Evolutionary conservation across 2,329 filamentous ascomycete genomes (phyloP), one percentile per base, ranked within the genome.

Genomic region (Lachnellula occidentalis): DNA sequence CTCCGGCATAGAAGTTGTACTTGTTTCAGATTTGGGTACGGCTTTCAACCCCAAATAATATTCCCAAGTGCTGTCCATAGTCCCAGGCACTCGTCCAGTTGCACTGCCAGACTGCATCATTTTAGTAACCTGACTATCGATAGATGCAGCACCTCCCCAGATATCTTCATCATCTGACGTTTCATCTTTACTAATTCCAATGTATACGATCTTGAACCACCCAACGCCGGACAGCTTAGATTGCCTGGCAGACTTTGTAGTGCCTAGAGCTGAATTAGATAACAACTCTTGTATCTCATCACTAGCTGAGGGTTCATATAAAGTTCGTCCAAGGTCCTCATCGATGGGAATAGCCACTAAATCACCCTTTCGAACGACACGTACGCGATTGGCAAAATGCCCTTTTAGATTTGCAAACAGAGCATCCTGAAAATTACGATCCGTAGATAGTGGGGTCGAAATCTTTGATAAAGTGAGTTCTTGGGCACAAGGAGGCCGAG

Each of bases 51-150:
- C 89, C 1, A 96, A 79, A 71, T 96, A 99, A 68, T 92, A 95
- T 59, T 88, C 87, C 92, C 92, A 97, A 17, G 83, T 84, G 68
- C 82, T 95, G 54, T 83, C 81, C 58, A 85, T 82, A 1, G 85
- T 85, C 6, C 88, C 83, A 0, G 92, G 92, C 6, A 96, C 78
- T 50, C 86, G 86, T 65, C 88, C 86, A 45, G 88, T 88, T 66
- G 91, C 89, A 60, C 87, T 95, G 3, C 94, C 94, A 36, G 92
- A 91, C 67, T 95, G 91, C 55, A 92, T 88, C 78, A 97, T 92
- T 56, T 90, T 87, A 3, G 95, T 95, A 55, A 85, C 88, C 6
- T 86, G 82, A 45, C 89, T 88, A 69, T 97, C 92, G 48, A 99
- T 90, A 46, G 87, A 87, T 2, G 88, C 90, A 39, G 92, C 85